Percentiles rank a stretch among this genome's conserved stretches.
Evolutionary conservation across 1,139 yeast genomes (phyloP).

Genomic region (Geotrichum fermentans): DNA sequence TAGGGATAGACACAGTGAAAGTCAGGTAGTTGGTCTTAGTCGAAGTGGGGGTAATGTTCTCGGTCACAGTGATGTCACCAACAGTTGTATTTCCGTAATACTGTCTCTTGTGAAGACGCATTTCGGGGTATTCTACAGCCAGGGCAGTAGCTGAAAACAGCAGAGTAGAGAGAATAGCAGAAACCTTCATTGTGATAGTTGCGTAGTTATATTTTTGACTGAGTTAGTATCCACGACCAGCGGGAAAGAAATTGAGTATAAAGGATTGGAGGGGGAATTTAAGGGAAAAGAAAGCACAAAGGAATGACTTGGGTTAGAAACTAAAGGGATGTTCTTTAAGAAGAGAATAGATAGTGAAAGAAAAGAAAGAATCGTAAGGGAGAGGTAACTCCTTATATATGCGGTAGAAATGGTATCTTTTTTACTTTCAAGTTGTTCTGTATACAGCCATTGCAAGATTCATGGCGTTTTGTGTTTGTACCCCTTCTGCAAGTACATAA

Average conservation of each 20-base stretch:
- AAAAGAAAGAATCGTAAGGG: background rate
- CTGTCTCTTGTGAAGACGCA: background rate
- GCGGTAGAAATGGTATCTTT: background rate
- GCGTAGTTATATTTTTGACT: background rate
- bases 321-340: background rate
- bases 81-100: background rate
- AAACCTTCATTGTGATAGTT: slow-evolving; percentile 5
- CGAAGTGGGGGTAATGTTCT: slow-evolving; percentile 8
- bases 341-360: background rate
- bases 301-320: slow-evolving; percentile 10
- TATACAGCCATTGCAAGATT: too few relatives aligned
- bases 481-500: too few relatives aligned
- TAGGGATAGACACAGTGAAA: slow-evolving; percentile 10
- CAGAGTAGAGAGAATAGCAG: slow-evolving; percentile 4
- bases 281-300: background rate
- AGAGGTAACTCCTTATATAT: background rate
- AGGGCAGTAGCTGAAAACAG: slow-evolving; percentile 4
- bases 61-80: slow-evolving; percentile 2
- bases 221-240: background rate
- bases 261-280: background rate
- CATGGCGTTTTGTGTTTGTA: too few relatives aligned
- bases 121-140: slow-evolving; percentile 1
- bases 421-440: background rate
- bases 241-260: background rate
- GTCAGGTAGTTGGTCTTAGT: background rate